Conservation (phyloP, 1,284 basidiomycete genomes). For the Rhizopogon hawkerae region DNA sequence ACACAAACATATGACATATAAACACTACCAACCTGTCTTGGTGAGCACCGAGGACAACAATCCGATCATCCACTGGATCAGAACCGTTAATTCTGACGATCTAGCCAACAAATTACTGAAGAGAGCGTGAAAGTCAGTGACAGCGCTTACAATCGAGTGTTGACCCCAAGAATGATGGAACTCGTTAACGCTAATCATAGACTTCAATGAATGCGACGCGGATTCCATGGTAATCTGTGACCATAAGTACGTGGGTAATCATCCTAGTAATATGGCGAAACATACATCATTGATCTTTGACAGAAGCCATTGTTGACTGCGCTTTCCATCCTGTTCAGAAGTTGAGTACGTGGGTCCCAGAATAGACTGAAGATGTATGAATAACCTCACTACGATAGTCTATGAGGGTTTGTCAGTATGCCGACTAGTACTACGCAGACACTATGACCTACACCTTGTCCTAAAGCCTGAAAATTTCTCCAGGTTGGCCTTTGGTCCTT, state of each 20-base stretch:
- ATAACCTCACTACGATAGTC: conserved; percentile 71
- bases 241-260: conserved; percentile 7
- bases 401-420: conserved; percentile 19
- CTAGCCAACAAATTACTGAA: conserved; percentile 29
- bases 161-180: conserved; percentile 91
- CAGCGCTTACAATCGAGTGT: conserved; percentile 66
- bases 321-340: conserved; percentile 54
- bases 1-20: conserved; percentile 11
- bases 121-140: neutral
- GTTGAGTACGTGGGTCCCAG: conserved; percentile 7
- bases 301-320: conserved; percentile 82
- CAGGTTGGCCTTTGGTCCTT: conserved; percentile 61
- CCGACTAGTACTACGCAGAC: conserved; percentile 27
- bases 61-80: conserved; percentile 46
- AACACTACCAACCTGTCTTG: conserved; percentile 63
- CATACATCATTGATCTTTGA: conserved; percentile 60
- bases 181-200: conserved; percentile 62
- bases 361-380: conserved; percentile 11
- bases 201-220: conserved; percentile 47
- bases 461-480: conserved; percentile 67
- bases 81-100: conserved; percentile 68
- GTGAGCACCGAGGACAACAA: conserved; percentile 75
- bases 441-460: conserved; percentile 49
- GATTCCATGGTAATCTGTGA: conserved; percentile 57
- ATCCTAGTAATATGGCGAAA: conserved; percentile 4